These are phyloP conservation scores for Pseudogymnoascus destructans DNA, from an alignment of 2,329 filamentous ascomycete species.

Conservation along the genomic window DNA sequence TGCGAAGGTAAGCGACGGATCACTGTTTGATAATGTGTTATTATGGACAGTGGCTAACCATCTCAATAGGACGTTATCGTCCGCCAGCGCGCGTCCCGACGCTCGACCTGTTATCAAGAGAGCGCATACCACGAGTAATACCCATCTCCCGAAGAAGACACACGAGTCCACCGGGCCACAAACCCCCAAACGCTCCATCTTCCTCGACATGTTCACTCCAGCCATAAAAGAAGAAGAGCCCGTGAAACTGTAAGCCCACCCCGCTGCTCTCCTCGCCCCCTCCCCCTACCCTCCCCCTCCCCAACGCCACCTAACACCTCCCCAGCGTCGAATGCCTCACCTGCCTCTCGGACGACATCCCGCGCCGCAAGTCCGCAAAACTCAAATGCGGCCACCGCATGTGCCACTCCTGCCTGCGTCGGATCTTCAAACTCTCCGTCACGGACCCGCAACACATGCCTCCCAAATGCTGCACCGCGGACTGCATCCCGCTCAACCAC, in stretches of 20 bases:
- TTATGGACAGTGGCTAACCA: not conserved
- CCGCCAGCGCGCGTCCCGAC: not conserved
- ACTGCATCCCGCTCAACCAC: constrained; percentile 61
- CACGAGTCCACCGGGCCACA: not conserved
- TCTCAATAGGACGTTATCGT: not conserved
- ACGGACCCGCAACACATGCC: constrained; percentile 73
- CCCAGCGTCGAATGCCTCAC: constrained; percentile 56
- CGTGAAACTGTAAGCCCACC: not conserved
- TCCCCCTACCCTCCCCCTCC: constrained; percentile 24
- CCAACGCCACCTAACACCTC: not conserved
- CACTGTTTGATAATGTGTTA: not conserved
- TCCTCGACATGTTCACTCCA: not conserved
- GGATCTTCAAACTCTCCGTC: constrained; percentile 61
- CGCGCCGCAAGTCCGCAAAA: constrained; percentile 49
- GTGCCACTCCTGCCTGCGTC: constrained; percentile 65
- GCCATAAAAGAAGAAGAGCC: not conserved
- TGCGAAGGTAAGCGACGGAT: not conserved
- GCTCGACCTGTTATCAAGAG: not conserved
- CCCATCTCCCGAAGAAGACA: not conserved
- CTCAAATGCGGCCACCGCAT: constrained; percentile 70
- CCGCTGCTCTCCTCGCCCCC: not conserved
- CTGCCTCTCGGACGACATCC: constrained; percentile 56
- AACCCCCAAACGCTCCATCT: not conserved
- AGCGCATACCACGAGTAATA: not conserved
- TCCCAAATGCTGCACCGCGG: constrained; percentile 62